Evolutionary conservation across 1,284 basidiomycete genomes (phyloP).

Genomic region (Leccinum griseonigrum): DNA sequence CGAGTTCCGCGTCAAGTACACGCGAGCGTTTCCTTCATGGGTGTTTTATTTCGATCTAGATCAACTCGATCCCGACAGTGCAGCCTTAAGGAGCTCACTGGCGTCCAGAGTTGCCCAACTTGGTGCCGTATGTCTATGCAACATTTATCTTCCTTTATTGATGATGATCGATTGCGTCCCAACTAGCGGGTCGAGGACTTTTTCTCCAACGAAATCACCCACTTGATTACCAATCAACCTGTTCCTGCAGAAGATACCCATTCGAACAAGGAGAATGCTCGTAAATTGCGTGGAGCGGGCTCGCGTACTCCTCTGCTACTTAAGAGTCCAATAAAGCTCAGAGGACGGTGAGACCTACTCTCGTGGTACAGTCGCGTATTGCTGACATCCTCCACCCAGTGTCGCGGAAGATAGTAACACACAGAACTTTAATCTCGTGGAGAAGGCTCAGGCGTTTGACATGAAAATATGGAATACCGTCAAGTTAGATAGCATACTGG

Average conservation of each 20-base stretch:
- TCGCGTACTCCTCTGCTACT: constrained; percentile 33
- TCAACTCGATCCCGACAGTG: constrained; percentile 49
- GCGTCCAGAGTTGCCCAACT: constrained; percentile 60
- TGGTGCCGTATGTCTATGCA: constrained; percentile 66
- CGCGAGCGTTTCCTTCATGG: constrained; percentile 79
- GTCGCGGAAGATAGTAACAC: constrained; percentile 25
- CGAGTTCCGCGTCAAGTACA: constrained; percentile 84
- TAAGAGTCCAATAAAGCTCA: constrained; percentile 66
- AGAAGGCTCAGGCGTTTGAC: constrained; percentile 73
- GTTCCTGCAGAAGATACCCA: constrained; percentile 36
- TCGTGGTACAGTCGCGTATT: background rate
- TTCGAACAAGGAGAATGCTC: constrained; percentile 66
- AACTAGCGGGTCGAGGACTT: constrained; percentile 77
- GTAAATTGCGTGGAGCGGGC: constrained; percentile 27
- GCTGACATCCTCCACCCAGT: constrained; percentile 10
- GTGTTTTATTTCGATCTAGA: constrained; percentile 85
- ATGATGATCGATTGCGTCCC: constrained; percentile 2
- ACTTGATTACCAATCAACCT: constrained; percentile 75
- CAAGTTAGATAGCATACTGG: constrained; percentile 72
- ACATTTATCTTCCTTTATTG: background rate
- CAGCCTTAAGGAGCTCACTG: constrained; percentile 46
- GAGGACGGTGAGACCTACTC: constrained; percentile 46
- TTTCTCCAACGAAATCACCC: constrained; percentile 83
- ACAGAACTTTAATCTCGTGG: constrained; percentile 58
- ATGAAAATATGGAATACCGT: constrained; percentile 89